Conservation (phyloP, 345 rosid genomes). For the Pelargonium nanum region DNA sequence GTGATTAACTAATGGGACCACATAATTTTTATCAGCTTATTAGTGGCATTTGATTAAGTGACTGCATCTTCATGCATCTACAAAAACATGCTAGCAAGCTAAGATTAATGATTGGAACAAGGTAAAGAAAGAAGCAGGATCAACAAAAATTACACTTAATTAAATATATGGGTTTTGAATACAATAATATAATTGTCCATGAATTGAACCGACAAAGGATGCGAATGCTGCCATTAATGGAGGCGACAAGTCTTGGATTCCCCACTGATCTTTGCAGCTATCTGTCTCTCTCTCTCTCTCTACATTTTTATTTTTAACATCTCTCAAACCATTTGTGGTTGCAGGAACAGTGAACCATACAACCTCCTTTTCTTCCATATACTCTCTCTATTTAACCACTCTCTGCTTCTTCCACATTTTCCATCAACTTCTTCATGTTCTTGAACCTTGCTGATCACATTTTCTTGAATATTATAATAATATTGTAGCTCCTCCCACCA, state of each 20-base stretch:
- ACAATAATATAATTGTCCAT: neutral
- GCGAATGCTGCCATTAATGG: slow-evolving; percentile 65
- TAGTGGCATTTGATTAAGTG: too few relatives aligned
- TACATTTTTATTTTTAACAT: slow-evolving; percentile 11
- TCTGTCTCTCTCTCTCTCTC: slow-evolving; percentile 33
- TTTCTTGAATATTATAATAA: neutral
- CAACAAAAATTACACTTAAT: neutral
- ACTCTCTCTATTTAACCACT: neutral
- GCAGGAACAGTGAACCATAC: slow-evolving; percentile 33
- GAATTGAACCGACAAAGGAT: slow-evolving; percentile 59
- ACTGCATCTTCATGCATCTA: too few relatives aligned
- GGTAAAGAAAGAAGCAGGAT: too few relatives aligned
- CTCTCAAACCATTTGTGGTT: slow-evolving; percentile 10
- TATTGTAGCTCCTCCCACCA: neutral
- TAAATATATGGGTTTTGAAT: neutral
- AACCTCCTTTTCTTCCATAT: slow-evolving; percentile 1
- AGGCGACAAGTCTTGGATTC: slow-evolving; percentile 77
- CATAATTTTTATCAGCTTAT: too few relatives aligned
- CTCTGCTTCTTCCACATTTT: neutral
- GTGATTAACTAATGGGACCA: too few relatives aligned
- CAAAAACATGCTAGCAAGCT: too few relatives aligned
- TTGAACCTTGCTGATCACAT: neutral
- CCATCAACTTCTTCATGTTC: neutral
- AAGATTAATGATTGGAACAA: too few relatives aligned
- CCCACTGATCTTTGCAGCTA: slow-evolving; percentile 52